Conservation (phyloP, 2,329 filamentous ascomycete species). For the Coniochaeta sp. region DNA sequence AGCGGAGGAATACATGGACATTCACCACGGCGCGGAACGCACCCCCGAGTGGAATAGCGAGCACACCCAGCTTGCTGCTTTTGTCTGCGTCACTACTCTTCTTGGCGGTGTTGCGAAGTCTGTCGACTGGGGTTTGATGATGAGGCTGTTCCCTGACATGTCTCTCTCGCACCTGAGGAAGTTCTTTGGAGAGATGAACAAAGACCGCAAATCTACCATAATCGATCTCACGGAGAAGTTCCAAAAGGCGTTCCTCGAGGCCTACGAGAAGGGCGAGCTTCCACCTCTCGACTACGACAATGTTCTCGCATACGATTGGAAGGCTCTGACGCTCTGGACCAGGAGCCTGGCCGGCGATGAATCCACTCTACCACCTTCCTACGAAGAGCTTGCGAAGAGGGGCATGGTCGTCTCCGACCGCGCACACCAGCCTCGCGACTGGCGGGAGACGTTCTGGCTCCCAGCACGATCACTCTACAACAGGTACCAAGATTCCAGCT, state of each 20-base stretch:
- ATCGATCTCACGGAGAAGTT: slow-evolving; percentile 55
- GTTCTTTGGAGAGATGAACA: slow-evolving; percentile 47
- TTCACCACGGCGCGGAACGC: slow-evolving; percentile 18
- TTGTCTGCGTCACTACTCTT: slow-evolving; percentile 50
- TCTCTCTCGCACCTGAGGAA: slow-evolving; percentile 44
- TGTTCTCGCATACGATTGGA: slow-evolving; percentile 62
- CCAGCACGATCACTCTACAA: slow-evolving; percentile 46
- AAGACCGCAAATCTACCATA: slow-evolving; percentile 45
- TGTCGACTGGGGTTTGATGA: slow-evolving; percentile 54
- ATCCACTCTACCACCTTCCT: slow-evolving; percentile 39
- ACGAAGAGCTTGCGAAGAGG: slow-evolving; percentile 33
- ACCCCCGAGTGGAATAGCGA: slow-evolving; percentile 36
- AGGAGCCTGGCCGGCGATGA: slow-evolving; percentile 37
- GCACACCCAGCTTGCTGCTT: slow-evolving; percentile 43
- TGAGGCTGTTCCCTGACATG: slow-evolving; percentile 47
- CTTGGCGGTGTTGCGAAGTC: slow-evolving; percentile 53
- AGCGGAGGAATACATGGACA: slow-evolving; percentile 24
- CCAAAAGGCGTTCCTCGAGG: slow-evolving; percentile 56
- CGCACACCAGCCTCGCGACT: slow-evolving; percentile 29
- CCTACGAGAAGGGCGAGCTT: slow-evolving; percentile 57
- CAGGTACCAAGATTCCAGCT: slow-evolving; percentile 47
- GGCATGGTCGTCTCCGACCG: slow-evolving; percentile 27
- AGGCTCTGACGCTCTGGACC: slow-evolving; percentile 59
- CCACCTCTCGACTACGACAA: slow-evolving; percentile 57
- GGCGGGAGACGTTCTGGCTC: slow-evolving; percentile 52